Conservation (phyloP, 768 basidiomycete genomes). For the Auricularia cornea region DNA sequence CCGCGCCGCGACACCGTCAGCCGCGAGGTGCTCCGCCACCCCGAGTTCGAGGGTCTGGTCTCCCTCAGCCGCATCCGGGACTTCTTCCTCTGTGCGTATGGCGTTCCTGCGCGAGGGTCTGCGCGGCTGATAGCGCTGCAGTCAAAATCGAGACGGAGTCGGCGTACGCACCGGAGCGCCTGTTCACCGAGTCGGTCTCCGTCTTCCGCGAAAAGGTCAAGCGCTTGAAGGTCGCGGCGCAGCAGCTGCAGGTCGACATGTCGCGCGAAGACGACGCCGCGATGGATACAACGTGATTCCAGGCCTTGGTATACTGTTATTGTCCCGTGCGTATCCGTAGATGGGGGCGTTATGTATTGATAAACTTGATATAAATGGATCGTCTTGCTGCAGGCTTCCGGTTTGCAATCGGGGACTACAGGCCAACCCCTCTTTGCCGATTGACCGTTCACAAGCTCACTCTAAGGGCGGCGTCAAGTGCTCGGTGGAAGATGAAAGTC, state of each 20-base stretch:
- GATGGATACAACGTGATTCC: neutral
- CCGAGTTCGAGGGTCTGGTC: slow-evolving; percentile 79
- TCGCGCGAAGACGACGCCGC: slow-evolving; percentile 12
- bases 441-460: too few species aligned
- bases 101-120: neutral
- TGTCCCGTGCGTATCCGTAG: too few species aligned
- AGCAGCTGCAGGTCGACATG: slow-evolving; percentile 41
- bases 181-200: slow-evolving; percentile 70
- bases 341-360: too few species aligned
- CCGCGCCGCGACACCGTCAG: slow-evolving; percentile 79
- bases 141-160: slow-evolving; percentile 91
- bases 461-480: too few species aligned
- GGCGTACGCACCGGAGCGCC: slow-evolving; percentile 73
- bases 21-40: slow-evolving; percentile 85
- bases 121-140: slow-evolving; percentile 18
- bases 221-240: slow-evolving; percentile 48
- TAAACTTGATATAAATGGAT: too few species aligned
- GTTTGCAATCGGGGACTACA: too few species aligned
- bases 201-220: slow-evolving; percentile 79
- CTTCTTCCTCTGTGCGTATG: slow-evolving; percentile 79
- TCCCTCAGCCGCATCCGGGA: slow-evolving; percentile 80
- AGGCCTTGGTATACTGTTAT: too few species aligned
- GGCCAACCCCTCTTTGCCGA: too few species aligned
- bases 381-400: too few species aligned
- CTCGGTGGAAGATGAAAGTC: too few species aligned